Conservation (phyloP, 2,329 filamentous ascomycete species). For the Cladosporium oxysporum region DNA sequence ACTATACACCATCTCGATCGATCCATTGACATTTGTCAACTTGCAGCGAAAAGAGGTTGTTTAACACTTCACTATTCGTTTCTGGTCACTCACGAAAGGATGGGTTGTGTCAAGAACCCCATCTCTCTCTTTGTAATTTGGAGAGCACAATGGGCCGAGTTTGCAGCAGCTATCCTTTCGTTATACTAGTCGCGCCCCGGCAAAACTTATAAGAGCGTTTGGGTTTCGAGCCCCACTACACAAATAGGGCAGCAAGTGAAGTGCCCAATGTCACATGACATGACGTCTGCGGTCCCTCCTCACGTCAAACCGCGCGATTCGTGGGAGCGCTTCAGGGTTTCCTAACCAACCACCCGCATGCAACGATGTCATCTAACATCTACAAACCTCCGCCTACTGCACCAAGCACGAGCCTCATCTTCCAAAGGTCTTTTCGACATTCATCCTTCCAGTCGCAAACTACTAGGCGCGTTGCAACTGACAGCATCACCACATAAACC, state of each 20-base stretch:
- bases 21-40: no score
- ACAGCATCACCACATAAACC: not conserved
- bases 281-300: not conserved
- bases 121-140: no score
- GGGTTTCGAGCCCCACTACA: no score
- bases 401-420: conserved; percentile 9
- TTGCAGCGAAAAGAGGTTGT: no score
- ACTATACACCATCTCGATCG: no score
- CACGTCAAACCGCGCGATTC: not conserved
- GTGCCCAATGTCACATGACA: not conserved
- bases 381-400: not conserved
- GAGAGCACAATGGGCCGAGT: no score
- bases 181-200: no score
- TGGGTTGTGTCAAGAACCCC: no score
- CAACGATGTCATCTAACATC: conserved; percentile 13
- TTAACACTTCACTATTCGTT: no score
- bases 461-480: not conserved
- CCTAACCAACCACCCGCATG: conserved; percentile 9
- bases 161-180: no score
- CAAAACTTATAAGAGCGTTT: no score
- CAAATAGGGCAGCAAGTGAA: not conserved
- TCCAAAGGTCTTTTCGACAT: not conserved
- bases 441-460: not conserved
- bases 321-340: not conserved
- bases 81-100: no score